Base-by-base conservation (phyloP, 202 grass and related monocot genomes). In the Bolboschoenoplectus hybrid region DNA sequence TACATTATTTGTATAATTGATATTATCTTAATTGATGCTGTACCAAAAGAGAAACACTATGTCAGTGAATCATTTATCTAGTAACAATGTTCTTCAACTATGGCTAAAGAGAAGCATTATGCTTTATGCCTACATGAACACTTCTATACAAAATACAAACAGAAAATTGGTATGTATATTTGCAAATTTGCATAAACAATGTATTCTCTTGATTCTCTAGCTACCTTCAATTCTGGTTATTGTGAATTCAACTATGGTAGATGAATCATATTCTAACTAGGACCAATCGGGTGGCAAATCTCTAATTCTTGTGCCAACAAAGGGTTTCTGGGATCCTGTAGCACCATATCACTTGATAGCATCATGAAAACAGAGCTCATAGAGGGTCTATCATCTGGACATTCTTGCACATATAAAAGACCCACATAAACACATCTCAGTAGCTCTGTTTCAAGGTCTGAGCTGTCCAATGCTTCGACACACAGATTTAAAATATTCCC, bases 271-370 rank as follows among this genome's bases (percentile, higher is more conserved):
- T 19, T 32, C n/a, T 12, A 26, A 74, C 6, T n/a, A 50, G 45
- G 7, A 9, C n/a, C n/a, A 26, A 51, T 51, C 70, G 5, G 45
- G 10, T 3, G 8, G 45, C 11, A 74, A 12, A 4, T 8, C 70
- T 50, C 44, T 50, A 32, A 74, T 74, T 9, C 70, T 50, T 74
- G 3, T 86, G 63, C 87, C 82, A 5, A 84, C 64, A 11, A 91
- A 89, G 1, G 91, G 91, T 38, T 86, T 86, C 62, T 78, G 9
- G 91, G 91, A 2, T 58, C 49, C 19, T 68, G 64, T 32, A 89
- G 65, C 17, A 56, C 32, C 2, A 45, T 2, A 6, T 61, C 57
- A 17, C 74, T 56, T 56, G 74, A 77, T 38, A 77, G 74, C 74
- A 77, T 77, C 5, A 7, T 56, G 13, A 38, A 53, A 17, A 93